Base-by-base conservation (phyloP, 2,329 filamentous ascomycete genomes). In the Xylariales sp. region DNA sequence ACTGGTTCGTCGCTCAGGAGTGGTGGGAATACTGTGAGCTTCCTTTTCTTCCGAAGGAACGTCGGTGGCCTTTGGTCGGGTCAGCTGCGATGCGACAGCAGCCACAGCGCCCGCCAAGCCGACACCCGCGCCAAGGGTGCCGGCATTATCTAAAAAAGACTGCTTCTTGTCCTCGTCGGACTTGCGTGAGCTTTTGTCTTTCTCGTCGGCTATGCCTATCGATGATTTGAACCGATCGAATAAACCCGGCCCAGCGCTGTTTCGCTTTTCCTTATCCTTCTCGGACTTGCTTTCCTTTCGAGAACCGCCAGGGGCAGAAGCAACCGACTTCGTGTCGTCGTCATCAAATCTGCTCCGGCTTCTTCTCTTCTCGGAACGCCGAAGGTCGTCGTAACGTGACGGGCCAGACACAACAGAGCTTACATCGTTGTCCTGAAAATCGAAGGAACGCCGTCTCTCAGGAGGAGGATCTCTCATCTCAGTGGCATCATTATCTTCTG, bases 131-230 rank as follows among this genome's bases (percentile, higher is more conserved):
- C 78, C 78, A 78, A 75, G 70, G 73, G 73, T 82, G 74, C 69
- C 78, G 78, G 80, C 76, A 72, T 76, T 78, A 82, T 65, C 80
- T 82, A 82, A 82, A 82, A 83, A 82, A 82, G 78, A 78, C 66
- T 73, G 62, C 61, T 67, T 65, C 47, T 61, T 60, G 31, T 60
- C 54, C 37, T 63, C 49, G 45, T 59, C 49, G 47, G 52, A 46
- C 49, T 57, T 58, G 38, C 51, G 48, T 20, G 43, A 28, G n/a
- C 38, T 46, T 19, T 36, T 34, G 19, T 64, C 58, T 42, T 64
- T 61, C 24, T 51, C 57, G 24, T 60, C 61, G 40, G 48, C 38
- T 38, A 53, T 57, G 44, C 64, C 64, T 35, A 64, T 63, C 9
- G 64, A 62, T 46, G 57, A 62, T 49, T 68, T 71, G 58, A 72